Evolutionary conservation across 2,329 filamentous ascomycete genomes (phyloP).

Genomic region (Penicillium italicum): DNA sequence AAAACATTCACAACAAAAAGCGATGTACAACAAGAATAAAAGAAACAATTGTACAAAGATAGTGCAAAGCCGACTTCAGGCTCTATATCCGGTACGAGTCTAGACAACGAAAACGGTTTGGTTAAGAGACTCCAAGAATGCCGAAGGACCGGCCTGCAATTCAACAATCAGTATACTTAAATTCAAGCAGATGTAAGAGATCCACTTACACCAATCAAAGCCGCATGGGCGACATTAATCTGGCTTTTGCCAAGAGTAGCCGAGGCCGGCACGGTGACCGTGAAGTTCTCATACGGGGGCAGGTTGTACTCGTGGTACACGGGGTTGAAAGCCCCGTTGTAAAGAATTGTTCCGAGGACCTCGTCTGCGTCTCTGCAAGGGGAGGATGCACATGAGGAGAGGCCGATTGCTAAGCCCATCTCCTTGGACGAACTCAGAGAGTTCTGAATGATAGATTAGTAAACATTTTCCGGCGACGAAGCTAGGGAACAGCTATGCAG

Average conservation of each 20-base stretch:
- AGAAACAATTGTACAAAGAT: neutral
- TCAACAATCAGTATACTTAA: neutral
- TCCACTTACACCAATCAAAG: constrained; percentile 31
- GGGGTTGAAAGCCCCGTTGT: constrained; percentile 29
- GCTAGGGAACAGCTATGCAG: neutral
- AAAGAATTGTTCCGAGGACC: constrained; percentile 26
- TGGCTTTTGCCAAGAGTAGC: constrained; percentile 16
- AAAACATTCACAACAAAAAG: neutral
- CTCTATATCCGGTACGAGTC: neutral
- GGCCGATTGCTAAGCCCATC: constrained; percentile 30
- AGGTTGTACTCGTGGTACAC: constrained; percentile 21
- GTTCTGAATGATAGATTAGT: constrained; percentile 17
- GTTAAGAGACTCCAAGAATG: constrained; percentile 27
- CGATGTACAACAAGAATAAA: neutral
- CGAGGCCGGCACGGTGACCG: constrained; percentile 23
- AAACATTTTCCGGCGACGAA: neutral
- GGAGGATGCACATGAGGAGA: constrained; percentile 23
- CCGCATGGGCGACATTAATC: constrained; percentile 29
- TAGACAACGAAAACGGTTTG: constrained; percentile 24
- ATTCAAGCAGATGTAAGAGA: neutral
- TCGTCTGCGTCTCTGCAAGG: constrained; percentile 21
- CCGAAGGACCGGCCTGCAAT: constrained; percentile 22
- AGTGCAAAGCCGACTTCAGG: neutral
- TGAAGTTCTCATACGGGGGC: constrained; percentile 34
- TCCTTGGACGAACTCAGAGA: constrained; percentile 27